Base-by-base conservation (phyloP, 2,329 filamentous ascomycete species). In the Ascochyta koolunga region DNA sequence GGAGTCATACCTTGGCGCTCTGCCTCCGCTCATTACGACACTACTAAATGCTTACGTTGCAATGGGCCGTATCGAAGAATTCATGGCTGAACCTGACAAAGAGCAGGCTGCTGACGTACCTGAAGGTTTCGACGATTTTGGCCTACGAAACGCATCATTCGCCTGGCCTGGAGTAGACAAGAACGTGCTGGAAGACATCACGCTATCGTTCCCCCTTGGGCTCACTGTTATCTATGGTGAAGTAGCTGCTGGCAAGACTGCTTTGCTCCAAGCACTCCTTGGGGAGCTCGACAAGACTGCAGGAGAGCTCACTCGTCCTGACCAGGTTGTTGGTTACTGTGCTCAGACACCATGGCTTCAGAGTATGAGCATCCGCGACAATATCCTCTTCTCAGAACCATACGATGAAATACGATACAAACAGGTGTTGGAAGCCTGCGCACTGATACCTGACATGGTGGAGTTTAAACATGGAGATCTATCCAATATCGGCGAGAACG, bases 51-150 rank as follows among this genome's bases (percentile, higher is more conserved):
- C 91, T 0, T 87, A 84, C n/a, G 88, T 96, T 16, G 89, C 92
- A 0, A 85, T 96, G 58, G 85, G 84, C 8, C 87, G 92, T 60
- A 91, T 96, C 18, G 89, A 96, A 65, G 82, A 84, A 19, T 96
- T 96, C 76, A 96, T 96, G 90, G 78, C 80, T 0, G 92, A 96
- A 72, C 90, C 90, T 0, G 86, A 96, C 66, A 91, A 91, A 62
- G 83, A 85, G 25, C 80, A 83, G 24, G 71, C 73, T 3, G 76
- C 78, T 3, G 69, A 75, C 16, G 69, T 69, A 2, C 64, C 70
- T 11, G 75, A 69, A 39, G 75, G 71, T 40, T 70, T 69, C 22
- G 68, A 70, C 3, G 59, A 69, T 25, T 68, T 83, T 1, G 66
- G 82, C 35, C 78, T 96, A 40, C 77, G 81, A 2, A 76, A 84